Percentiles rank a stretch among this genome's conserved stretches.
These are phyloP conservation scores for Fusarium torreyae DNA, from an alignment of 2,329 filamentous ascomycete species.

Conservation along the genomic window DNA sequence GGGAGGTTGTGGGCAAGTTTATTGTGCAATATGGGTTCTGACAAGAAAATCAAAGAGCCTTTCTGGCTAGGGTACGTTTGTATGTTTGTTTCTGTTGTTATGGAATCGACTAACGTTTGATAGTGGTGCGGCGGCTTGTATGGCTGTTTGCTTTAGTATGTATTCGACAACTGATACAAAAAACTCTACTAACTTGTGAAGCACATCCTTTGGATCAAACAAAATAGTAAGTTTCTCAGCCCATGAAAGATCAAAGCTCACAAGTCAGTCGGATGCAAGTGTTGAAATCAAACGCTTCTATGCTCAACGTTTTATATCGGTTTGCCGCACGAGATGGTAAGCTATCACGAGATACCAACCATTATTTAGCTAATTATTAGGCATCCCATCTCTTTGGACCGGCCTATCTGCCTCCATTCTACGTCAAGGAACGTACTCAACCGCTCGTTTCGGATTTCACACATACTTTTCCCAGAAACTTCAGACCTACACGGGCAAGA, in stretches of 20 bases:
- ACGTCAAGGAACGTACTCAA: constrained; percentile 62
- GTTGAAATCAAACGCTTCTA: constrained; percentile 57
- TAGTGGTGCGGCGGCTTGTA: constrained; percentile 61
- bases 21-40: constrained; percentile 32
- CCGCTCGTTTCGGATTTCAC: constrained; percentile 61
- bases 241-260: neutral
- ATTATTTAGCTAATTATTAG: constrained; percentile 39
- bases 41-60: constrained; percentile 55
- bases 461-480: constrained; percentile 54
- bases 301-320: constrained; percentile 57
- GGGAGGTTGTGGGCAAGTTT: neutral
- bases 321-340: constrained; percentile 60
- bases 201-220: constrained; percentile 63
- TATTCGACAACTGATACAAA: neutral
- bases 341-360: neutral
- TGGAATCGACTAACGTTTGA: constrained; percentile 6
- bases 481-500: constrained; percentile 49
- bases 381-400: constrained; percentile 60
- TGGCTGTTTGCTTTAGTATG: constrained; percentile 63
- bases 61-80: constrained; percentile 61
- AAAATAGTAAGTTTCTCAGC: constrained; percentile 56
- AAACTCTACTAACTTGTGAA: constrained; percentile 32
- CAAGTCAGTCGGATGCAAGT: constrained; percentile 61
- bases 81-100: rapidly evolving
- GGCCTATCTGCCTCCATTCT: constrained; percentile 62